Conservation (phyloP, 169 alveolate genomes). For the Ichthyophthirius multifiliis region DNA sequence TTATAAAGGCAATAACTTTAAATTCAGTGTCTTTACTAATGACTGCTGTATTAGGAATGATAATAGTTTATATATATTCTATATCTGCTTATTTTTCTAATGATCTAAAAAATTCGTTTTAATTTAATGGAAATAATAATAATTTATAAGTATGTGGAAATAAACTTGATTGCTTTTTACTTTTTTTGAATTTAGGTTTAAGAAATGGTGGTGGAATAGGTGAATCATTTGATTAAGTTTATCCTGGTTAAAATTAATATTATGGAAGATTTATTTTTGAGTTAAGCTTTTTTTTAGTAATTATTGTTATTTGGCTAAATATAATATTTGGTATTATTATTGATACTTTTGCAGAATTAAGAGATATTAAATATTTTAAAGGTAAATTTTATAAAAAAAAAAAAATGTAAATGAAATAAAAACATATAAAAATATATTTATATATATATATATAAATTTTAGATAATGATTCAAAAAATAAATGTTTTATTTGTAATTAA, state of each 20-base stretch:
- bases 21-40: constrained; percentile 42
- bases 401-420: too few species aligned
- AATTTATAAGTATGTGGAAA: constrained; percentile 37
- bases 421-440: too few species aligned
- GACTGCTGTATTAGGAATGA: constrained; percentile 56
- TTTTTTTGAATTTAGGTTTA: constrained; percentile 59
- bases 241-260: not conserved
- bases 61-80: constrained; percentile 45
- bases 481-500: constrained; percentile 51
- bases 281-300: constrained; percentile 61
- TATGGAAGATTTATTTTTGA: constrained; percentile 56
- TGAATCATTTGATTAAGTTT: constrained; percentile 41
- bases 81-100: constrained; percentile 2
- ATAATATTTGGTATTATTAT: constrained; percentile 80
- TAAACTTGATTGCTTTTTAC: constrained; percentile 58
- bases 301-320: constrained; percentile 63
- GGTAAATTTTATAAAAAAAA: not conserved
- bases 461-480: constrained; percentile 33
- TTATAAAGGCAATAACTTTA: constrained; percentile 49
- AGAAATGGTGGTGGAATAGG: constrained; percentile 83
- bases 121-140: constrained; percentile 31
- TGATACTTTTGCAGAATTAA: constrained; percentile 77
- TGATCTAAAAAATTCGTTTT: constrained; percentile 20
- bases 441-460: too few species aligned
- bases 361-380: constrained; percentile 47